Conservation (phyloP, 306 rosid species). For the Malus asiatica region DNA sequence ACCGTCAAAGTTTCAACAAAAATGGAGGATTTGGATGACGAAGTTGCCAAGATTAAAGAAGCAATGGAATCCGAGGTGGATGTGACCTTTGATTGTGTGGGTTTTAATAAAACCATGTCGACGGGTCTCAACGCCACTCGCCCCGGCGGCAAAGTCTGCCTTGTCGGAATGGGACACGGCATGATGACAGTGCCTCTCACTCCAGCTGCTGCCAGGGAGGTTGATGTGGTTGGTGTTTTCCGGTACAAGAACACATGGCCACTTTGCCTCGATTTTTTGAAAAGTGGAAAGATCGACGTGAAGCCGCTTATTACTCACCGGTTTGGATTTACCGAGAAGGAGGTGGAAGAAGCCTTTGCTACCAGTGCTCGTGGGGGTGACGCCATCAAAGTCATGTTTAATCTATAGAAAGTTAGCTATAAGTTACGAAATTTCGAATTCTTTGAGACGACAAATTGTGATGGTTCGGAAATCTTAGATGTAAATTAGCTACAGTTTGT, state of each 20-base stretch:
- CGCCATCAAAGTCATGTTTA: conserved; percentile 96
- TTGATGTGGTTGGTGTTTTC: conserved; percentile 76
- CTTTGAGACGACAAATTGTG: not conserved
- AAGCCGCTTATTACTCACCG: conserved; percentile 84
- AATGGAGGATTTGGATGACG: not conserved
- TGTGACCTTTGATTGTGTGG: not conserved
- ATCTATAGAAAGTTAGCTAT: conserved; percentile 28
- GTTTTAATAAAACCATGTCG: not conserved
- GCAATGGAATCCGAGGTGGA: not conserved
- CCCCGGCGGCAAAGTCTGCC: not conserved
- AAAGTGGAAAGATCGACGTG: conserved; percentile 74
- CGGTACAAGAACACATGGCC: conserved; percentile 97
- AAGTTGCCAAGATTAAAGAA: not conserved
- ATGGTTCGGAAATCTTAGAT: not conserved
- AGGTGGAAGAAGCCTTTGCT: conserved; percentile 85
- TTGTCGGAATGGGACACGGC: not conserved
- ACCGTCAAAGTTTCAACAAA: not conserved
- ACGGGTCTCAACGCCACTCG: not conserved
- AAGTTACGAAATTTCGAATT: not conserved
- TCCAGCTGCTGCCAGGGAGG: conserved; percentile 40
- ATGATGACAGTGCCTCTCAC: not conserved
- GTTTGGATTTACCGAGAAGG: conserved; percentile 74
- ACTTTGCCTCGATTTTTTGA: conserved; percentile 69
- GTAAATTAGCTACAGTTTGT: no score
- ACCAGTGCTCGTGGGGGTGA: conserved; percentile 92